Evolutionary conservation across 2,329 filamentous ascomycete species (phyloP), one percentile per base, ranked within the genome.

Genomic region (Daldinia sp.): DNA sequence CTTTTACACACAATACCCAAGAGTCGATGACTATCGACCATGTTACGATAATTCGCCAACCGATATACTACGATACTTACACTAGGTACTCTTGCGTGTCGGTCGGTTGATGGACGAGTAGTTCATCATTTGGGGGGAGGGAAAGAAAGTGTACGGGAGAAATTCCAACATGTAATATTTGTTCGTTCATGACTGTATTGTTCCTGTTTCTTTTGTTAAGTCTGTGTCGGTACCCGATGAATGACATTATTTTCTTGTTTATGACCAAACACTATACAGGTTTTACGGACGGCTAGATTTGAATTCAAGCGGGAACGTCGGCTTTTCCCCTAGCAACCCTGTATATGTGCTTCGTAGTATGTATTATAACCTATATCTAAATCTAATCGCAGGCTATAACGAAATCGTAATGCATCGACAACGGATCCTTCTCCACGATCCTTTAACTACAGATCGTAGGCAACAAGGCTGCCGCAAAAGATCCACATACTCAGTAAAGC

Each of bases 91-190:
- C 70, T 71, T 64, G 72, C 73, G 73, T 73, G 66, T 60, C 65
- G 61, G 68, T 70, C 69, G 71, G 66, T 67, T 71, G 69, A 67
- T 63, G 62, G 68, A 70, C 66, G 61, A 68, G 67, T 60, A 56
- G 75, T 51, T 69, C 70, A 61, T 56, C 50, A 59, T 51, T 64
- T 71, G 74, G 73, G 63, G 69, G 73, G 44, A 48, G 71, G 68
- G 69, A 72, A 77, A 74, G 74, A 73, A 74, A 74, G 73, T 72
- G 73, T 72, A 63, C 70, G n/a, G 66, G 63, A 42, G 60, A 72
- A 75, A 74, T 74, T 80, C 82, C 76, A 81, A 79, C 79, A 83
- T 85, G 82, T 85, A 85, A 82, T 85, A 84, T 79, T 79, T 81
- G 76, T 78, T 78, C 78, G 78, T 78, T 78, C 78, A 76, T 75